Base-by-base conservation (phyloP, 129 eudicot genomes). In the Heracleum sosnowskyi region DNA sequence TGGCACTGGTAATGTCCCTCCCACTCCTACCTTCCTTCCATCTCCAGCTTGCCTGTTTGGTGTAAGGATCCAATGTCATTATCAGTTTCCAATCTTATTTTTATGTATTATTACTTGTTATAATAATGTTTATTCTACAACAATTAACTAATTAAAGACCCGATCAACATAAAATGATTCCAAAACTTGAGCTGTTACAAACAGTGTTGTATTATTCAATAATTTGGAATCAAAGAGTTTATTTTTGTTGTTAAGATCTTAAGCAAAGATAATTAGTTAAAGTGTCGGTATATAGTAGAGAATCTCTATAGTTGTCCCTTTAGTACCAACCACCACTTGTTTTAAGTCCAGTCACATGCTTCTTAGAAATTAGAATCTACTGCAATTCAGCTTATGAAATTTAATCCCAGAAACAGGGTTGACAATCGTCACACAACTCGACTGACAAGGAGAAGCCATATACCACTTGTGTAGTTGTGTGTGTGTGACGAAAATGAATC, bases 11-110 rank as follows among this genome's bases (percentile, higher is more conserved):
- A 12, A 26, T 76, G 73, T 71, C 71, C 31, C 76, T n/a, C 29
- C 31, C 76, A 74, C 74, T 49, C 79, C 51, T 66, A 71, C 44
- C 75, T 62, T 55, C n/a, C 64, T 57, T 57, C 17, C 33, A 37
- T 4, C 13, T n/a, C 64, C 31, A 36, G 49, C 76, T 72, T 45
- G 35, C 76, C 31, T 41, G 73, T 60, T 35, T 29, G 79, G 53
- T 41, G 33, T 29, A 78, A 33, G 82, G 37, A 78, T 82, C 85
- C 82, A 78, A 73, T 82, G 85, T 28, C 12, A 34, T 71, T 20
- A 22, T 76, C 29, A 11, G 37, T n/a, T 15, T 73, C 33, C 26
- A 11, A 26, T 73, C 47, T 46, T 68, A 72, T 39, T 18, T 41
- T 7, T 0, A 9, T 1, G 44, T 9, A 73, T 41, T 20, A 18